phyloP scores from a whole-genome alignment of 2,329 filamentous ascomycete species.

The Sphaerulina populicola region DNA sequence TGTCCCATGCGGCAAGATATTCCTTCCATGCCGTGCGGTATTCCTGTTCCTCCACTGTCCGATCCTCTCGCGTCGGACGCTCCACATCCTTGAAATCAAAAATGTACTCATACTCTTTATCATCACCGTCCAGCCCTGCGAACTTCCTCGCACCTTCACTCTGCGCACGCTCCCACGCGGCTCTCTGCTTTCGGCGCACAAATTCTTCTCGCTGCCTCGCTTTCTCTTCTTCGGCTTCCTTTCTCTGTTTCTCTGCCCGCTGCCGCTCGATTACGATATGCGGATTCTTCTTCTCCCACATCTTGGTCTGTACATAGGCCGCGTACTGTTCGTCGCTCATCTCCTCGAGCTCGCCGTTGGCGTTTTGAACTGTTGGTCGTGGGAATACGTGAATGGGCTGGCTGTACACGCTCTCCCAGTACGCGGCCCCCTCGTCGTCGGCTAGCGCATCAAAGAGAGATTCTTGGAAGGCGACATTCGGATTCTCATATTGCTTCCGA shows the following conservation, averaged over 20 bases:
- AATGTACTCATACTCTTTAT: slow-evolving; percentile 42
- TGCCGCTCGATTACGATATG: slow-evolving; percentile 71
- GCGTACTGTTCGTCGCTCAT: slow-evolving; percentile 95
- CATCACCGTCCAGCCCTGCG: slow-evolving; percentile 19
- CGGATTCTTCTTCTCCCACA: slow-evolving; percentile 94
- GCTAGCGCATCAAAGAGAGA: slow-evolving; percentile 95
- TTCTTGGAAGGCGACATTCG: slow-evolving; percentile 75
- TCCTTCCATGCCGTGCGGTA: slow-evolving; percentile 25
- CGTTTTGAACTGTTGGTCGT: slow-evolving; percentile 53
- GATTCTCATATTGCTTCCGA: slow-evolving; percentile 42
- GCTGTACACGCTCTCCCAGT: slow-evolving; percentile 94
- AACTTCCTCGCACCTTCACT: slow-evolving; percentile 36
- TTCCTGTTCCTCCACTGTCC: slow-evolving; percentile 14
- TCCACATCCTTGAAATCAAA: slow-evolving; percentile 17
- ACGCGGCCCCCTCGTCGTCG: slow-evolving; percentile 89
- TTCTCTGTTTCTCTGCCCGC: slow-evolving; percentile 47
- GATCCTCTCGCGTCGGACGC: slow-evolving; percentile 9
- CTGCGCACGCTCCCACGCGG: slow-evolving; percentile 29
- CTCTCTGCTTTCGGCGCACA: slow-evolving; percentile 34
- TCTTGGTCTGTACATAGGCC: slow-evolving; percentile 69
- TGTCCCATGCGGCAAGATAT: slow-evolving; percentile 28
- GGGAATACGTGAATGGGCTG: slow-evolving; percentile 83
- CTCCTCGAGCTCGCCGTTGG: slow-evolving; percentile 55
- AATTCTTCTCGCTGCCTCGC: slow-evolving; percentile 34
- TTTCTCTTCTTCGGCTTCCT: slow-evolving; percentile 39